phyloP scores from a whole-genome alignment of 2,329 filamentous ascomycete species.

The Nothomitra cinnamomea region DNA sequence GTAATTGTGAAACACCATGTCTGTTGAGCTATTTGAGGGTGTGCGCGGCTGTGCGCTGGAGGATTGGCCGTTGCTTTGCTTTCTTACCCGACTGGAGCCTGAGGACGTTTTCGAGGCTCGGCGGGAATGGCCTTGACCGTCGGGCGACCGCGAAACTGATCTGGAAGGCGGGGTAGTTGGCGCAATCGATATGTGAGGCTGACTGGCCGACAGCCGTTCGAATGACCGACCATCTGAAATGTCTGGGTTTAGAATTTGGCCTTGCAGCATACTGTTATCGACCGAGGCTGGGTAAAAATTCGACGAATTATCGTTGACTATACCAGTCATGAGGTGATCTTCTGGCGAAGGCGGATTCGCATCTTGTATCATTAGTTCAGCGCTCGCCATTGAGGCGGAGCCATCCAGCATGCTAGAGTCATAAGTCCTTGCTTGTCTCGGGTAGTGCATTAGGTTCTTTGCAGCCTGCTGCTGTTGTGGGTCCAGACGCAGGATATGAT shows the following conservation, averaged over 20 bases:
- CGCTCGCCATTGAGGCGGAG: neutral
- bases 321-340: constrained; percentile 2
- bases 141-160: neutral
- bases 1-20: constrained; percentile 61
- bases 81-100: neutral
- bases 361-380: neutral
- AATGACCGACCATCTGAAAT: neutral
- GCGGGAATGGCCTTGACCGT: neutral
- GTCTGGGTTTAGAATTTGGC: neutral
- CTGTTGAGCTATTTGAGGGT: neutral
- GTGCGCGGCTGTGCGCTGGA: neutral
- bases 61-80: neutral
- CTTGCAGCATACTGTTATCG: neutral
- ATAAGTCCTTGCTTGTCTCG: neutral
- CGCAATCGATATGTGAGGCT: neutral
- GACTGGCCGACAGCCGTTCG: neutral
- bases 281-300: neutral
- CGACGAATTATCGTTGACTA: neutral
- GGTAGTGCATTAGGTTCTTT: neutral
- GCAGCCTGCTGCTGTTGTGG: neutral
- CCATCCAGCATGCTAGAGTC: neutral
- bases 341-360: neutral
- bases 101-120: neutral
- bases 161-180: neutral
- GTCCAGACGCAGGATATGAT: neutral